Base-by-base conservation (phyloP, 768 basidiomycete species). In the Lepiota brunneoincarnata region DNA sequence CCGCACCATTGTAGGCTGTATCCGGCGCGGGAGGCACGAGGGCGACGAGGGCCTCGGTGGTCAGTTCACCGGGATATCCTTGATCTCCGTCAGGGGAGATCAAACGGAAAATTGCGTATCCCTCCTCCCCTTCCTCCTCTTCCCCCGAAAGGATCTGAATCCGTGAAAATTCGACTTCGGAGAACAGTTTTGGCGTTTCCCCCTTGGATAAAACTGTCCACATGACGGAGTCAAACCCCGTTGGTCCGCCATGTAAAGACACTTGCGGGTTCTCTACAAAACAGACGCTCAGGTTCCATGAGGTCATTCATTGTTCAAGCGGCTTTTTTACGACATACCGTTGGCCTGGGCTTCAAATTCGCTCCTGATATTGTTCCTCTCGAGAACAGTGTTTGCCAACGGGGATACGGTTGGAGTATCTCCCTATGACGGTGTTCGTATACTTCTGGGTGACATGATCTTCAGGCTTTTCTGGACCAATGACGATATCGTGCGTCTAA, bases 401-500 rank as follows among this genome's bases (percentile, higher is more conserved):
- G 1, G 87, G 84, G 49, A 91, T 73, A 31, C 87, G 78, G 68
- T 90, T 90, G 20, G 86, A 74, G 59, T 89, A 89, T 61, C 87
- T 74, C 24, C 89, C 89, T 47, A 90, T 75, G 63, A 89, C 75
- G 9, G 83, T 81, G 69, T 90, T 89, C 42, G 78, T 82, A 68
- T 90, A 90, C 67, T 83, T 86, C 64, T 85, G 78, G 10, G 65
- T 67, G 28, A 72, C 64, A 65, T 89, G 86, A 56, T 75, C 81
- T 57, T 75, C 62, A 46, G 86, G 81, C 40, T 72, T 67, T 69
- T 88, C 83, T 36, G 89, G 88, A 15, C 87, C 89, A 59, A 89
- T 76, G 39, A 91, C 80, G 54, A 91, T 78, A 66, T 90, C 89
- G 68, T 90, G 86, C 5, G 84, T 87, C 86, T 88, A 59, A 20